Evolutionary conservation across 2,329 filamentous ascomycete genomes (phyloP).

Genomic region (Rachicladosporium sp.): DNA sequence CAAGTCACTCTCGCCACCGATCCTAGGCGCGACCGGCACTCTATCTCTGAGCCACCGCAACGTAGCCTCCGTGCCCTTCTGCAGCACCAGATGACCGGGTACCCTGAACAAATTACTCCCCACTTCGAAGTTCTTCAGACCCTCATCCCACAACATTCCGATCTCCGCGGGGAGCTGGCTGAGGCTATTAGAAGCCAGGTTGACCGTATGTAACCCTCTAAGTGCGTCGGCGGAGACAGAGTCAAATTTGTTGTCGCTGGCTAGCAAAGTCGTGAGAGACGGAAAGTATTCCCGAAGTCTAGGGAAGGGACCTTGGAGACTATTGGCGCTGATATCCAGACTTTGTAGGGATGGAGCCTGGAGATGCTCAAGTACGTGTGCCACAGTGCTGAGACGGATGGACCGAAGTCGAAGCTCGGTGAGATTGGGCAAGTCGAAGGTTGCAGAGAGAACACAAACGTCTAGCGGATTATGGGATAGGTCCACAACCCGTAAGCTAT

Average conservation of each 20-base stretch:
- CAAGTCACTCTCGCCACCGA: too few species aligned
- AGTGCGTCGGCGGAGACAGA: constrained; percentile 58
- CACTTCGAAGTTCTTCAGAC: constrained; percentile 58
- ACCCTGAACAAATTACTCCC: constrained; percentile 80
- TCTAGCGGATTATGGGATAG: constrained; percentile 28
- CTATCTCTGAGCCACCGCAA: constrained; percentile 69
- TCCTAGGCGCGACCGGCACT: constrained; percentile 29
- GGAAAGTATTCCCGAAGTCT: constrained; percentile 56
- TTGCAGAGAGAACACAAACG: constrained; percentile 55
- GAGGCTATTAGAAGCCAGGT: constrained; percentile 78
- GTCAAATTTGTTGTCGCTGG: constrained; percentile 66
- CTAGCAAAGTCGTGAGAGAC: constrained; percentile 55
- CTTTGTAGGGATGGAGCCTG: constrained; percentile 63
- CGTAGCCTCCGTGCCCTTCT: constrained; percentile 76
- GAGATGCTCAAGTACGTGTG: constrained; percentile 52
- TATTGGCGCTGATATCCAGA: constrained; percentile 72
- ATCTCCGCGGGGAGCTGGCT: constrained; percentile 67
- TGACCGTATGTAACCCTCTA: constrained; percentile 60
- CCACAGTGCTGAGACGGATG: constrained; percentile 61
- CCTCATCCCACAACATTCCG: constrained; percentile 59
- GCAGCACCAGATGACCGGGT: constrained; percentile 69
- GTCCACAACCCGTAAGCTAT: constrained; percentile 46
- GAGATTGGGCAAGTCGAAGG: constrained; percentile 51
- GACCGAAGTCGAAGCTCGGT: constrained; percentile 64
- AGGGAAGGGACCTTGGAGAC: constrained; percentile 57